Evolutionary conservation across 2,329 filamentous ascomycete species (phyloP).

Genomic region (Pseudofabraea citricarpa): DNA sequence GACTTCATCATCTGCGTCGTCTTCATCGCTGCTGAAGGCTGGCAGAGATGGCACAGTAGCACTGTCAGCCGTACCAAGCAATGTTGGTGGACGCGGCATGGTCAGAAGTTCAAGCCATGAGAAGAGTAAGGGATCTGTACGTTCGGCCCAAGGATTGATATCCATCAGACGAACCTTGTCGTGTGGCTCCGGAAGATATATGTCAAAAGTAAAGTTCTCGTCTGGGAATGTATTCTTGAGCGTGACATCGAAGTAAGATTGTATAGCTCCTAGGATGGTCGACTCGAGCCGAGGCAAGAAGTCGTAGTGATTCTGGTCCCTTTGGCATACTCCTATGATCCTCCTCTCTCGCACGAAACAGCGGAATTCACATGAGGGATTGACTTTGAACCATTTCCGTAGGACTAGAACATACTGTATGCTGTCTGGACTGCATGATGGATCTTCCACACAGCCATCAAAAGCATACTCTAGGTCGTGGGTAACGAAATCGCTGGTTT

Average conservation of each 20-base stretch:
- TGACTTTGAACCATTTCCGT: slow-evolving; percentile 81
- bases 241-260: slow-evolving; percentile 70
- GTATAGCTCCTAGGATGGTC: slow-evolving; percentile 63
- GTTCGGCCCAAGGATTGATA: slow-evolving; percentile 88
- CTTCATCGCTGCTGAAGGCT: slow-evolving; percentile 32
- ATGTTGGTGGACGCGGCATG: slow-evolving; percentile 55
- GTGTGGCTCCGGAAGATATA: slow-evolving; percentile 74
- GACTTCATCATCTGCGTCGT: slow-evolving; percentile 36
- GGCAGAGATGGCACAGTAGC: slow-evolving; percentile 22
- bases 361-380: slow-evolving; percentile 88
- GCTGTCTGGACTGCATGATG: slow-evolving; percentile 28
- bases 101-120: slow-evolving; percentile 83
- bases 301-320: slow-evolving; percentile 85
- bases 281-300: slow-evolving; percentile 66
- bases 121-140: slow-evolving; percentile 86
- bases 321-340: slow-evolving; percentile 79
- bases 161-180: slow-evolving; percentile 70
- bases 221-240: slow-evolving; percentile 79
- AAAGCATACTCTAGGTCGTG: slow-evolving; percentile 94
- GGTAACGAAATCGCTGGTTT: slow-evolving; percentile 90
- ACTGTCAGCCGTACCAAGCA: slow-evolving; percentile 44
- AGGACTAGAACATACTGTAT: slow-evolving; percentile 61
- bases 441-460: slow-evolving; percentile 56
- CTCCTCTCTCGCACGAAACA: slow-evolving; percentile 85
- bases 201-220: slow-evolving; percentile 80